Evolutionary conservation across 495 filamentous ascomycete species (phyloP).

Genomic region (Lichenothelia convexa): DNA sequence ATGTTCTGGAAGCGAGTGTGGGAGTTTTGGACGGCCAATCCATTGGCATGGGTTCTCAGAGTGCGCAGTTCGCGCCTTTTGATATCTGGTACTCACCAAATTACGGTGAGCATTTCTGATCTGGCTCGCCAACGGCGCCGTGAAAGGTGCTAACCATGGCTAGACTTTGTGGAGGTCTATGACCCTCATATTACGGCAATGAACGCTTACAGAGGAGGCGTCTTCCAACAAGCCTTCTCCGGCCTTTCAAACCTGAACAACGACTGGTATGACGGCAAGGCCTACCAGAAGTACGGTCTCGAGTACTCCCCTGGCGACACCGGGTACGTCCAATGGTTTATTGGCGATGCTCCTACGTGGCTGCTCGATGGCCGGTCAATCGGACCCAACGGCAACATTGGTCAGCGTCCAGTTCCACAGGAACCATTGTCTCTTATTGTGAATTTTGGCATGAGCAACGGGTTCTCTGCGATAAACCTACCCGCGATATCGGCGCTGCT

Average conservation of each 20-base stretch:
- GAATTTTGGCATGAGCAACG: constrained; percentile 57
- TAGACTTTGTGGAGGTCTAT: constrained; percentile 45
- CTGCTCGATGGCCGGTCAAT: constrained; percentile 45
- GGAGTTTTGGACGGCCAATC: constrained; percentile 30
- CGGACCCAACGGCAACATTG: constrained; percentile 57
- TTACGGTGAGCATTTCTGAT: constrained; percentile 37
- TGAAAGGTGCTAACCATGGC: too few species aligned
- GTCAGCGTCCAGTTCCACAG: constrained; percentile 45
- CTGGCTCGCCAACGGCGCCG: too few species aligned
- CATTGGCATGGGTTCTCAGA: constrained; percentile 50
- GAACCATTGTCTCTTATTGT: constrained; percentile 54
- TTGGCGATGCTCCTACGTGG: constrained; percentile 48
- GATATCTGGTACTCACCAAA: constrained; percentile 64
- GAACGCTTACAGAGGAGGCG: constrained; percentile 49
- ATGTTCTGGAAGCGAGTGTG: constrained; percentile 55
- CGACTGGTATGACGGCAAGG: constrained; percentile 56
- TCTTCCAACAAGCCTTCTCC: constrained; percentile 57
- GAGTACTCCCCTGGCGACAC: constrained; percentile 49
- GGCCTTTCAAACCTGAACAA: constrained; percentile 55
- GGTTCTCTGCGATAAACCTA: constrained; percentile 44
- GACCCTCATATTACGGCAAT: constrained; percentile 37
- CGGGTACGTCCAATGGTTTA: constrained; percentile 48
- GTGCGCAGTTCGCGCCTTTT: constrained; percentile 56
- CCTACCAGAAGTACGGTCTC: constrained; percentile 54
- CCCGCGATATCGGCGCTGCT: constrained; percentile 32